Evolutionary conservation across 345 rosid species (phyloP).

Genomic region (Euphorbia peplus): DNA sequence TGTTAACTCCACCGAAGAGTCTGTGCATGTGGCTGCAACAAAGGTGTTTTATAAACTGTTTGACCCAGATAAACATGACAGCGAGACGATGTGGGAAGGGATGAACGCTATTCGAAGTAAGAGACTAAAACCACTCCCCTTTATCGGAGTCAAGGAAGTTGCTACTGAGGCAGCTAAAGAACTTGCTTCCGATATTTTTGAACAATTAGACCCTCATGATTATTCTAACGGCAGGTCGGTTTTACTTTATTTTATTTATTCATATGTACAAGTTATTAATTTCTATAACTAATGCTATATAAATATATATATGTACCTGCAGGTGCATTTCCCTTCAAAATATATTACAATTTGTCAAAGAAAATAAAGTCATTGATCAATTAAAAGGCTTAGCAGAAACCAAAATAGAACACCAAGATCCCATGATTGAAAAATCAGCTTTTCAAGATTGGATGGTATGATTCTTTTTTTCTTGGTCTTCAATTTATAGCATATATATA

Average conservation of each 20-base stretch:
- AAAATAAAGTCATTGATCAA: conserved; percentile 40
- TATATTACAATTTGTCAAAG: conserved; percentile 49
- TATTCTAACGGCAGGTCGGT: background rate
- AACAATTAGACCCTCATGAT: background rate
- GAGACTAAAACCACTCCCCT: conserved; percentile 31
- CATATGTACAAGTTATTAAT: background rate
- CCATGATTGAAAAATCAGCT: conserved; percentile 45
- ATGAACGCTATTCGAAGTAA: conserved; percentile 47
- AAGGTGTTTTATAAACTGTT: background rate
- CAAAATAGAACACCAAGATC: conserved; percentile 11
- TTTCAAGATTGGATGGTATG: conserved; percentile 63
- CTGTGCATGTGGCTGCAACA: background rate
- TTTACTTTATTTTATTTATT: background rate
- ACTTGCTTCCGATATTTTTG: conserved; percentile 51
- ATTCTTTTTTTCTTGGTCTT: background rate
- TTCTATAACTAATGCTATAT: conserved; percentile 3
- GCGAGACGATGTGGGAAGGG: conserved; percentile 58
- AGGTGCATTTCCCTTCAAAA: conserved; percentile 64
- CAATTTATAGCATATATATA: too few species aligned
- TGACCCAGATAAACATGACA: background rate
- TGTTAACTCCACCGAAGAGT: background rate
- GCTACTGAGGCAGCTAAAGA: conserved; percentile 56
- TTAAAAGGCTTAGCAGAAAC: conserved; percentile 51
- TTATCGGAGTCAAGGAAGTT: conserved; percentile 28
- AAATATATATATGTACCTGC: too few species aligned